Percentiles rank a stretch among this genome's conserved stretches.
Evolutionary conservation across 2,329 filamentous ascomycete genomes (phyloP).

Genomic region (Cladosporium velox): DNA sequence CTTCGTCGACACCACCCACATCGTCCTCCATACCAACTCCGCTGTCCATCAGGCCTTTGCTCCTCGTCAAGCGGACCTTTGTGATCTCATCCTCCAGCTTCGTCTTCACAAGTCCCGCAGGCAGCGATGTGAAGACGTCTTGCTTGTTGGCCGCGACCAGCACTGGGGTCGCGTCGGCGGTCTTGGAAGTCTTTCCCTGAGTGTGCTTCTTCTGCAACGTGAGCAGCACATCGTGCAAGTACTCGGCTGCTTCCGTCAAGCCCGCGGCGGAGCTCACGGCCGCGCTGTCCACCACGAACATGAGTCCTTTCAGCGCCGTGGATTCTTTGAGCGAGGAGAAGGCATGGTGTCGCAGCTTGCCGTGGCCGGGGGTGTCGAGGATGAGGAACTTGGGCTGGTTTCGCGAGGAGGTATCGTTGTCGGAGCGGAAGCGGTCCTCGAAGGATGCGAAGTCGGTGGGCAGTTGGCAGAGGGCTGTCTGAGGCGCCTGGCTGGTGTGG

Average conservation of each 20-base stretch:
- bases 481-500: slow-evolving; percentile 64
- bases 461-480: slow-evolving; percentile 58
- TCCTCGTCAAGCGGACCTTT: slow-evolving; percentile 72
- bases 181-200: slow-evolving; percentile 57
- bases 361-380: slow-evolving; percentile 90
- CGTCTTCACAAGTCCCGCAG: slow-evolving; percentile 71
- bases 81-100: slow-evolving; percentile 80
- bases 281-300: slow-evolving; percentile 84
- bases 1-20: slow-evolving; percentile 65
- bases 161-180: slow-evolving; percentile 65
- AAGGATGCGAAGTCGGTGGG: slow-evolving; percentile 54
- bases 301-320: slow-evolving; percentile 66
- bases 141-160: slow-evolving; percentile 92
- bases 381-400: slow-evolving; percentile 71
- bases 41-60: slow-evolving; percentile 80
- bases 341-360: slow-evolving; percentile 79
- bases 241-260: slow-evolving; percentile 74
- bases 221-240: slow-evolving; percentile 87
- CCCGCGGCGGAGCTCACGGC: slow-evolving; percentile 42
- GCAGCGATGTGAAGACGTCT: slow-evolving; percentile 91
- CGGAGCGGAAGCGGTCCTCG: slow-evolving; percentile 65
- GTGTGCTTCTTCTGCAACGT: slow-evolving; percentile 73
- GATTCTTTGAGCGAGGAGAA: slow-evolving; percentile 53
- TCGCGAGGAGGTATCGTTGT: slow-evolving; percentile 61
- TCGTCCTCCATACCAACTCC: slow-evolving; percentile 68